Percentiles rank a stretch among this genome's conserved stretches.
Evolutionary conservation across 2,329 filamentous ascomycete genomes (phyloP).

Genomic region (Dothideomycetidae sp.): DNA sequence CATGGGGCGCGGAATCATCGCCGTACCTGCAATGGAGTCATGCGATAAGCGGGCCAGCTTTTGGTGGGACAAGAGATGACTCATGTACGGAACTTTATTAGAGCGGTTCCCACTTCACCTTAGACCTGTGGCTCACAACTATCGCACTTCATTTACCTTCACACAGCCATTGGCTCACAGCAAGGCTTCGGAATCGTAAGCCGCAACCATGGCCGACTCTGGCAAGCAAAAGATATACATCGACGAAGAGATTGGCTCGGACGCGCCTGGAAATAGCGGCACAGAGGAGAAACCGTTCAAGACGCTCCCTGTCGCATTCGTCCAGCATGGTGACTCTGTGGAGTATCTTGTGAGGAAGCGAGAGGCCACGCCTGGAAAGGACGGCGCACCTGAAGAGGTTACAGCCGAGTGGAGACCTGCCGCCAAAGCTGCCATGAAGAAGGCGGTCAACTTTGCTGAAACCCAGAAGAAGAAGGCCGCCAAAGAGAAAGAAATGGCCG

Average conservation of each 20-base stretch:
- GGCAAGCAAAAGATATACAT: slow-evolving; percentile 47
- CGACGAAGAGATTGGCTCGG: slow-evolving; percentile 65
- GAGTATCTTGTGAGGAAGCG: slow-evolving; percentile 57
- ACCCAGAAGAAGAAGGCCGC: slow-evolving; percentile 70
- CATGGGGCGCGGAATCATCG: too few species aligned
- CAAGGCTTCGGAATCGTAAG: neutral
- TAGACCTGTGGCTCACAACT: neutral
- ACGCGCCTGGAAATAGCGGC: slow-evolving; percentile 33
- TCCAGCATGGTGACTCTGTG: slow-evolving; percentile 50
- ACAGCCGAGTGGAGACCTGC: slow-evolving; percentile 65
- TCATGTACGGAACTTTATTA: neutral
- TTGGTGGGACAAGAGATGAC: too few species aligned
- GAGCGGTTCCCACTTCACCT: neutral
- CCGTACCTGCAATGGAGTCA: too few species aligned
- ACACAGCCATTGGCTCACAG: neutral
- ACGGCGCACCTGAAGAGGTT: slow-evolving; percentile 48
- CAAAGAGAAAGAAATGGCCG: slow-evolving; percentile 59
- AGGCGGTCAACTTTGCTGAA: slow-evolving; percentile 60
- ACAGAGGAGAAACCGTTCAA: slow-evolving; percentile 61
- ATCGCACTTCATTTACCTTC: neutral
- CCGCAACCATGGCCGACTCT: slow-evolving; percentile 19
- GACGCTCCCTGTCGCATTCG: slow-evolving; percentile 61
- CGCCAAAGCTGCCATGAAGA: slow-evolving; percentile 74
- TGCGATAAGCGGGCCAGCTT: too few species aligned
- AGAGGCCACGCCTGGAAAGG: slow-evolving; percentile 43